phyloP scores from a whole-genome alignment of 352 stramenopile species.

The Phytophthora ramorum region DNA sequence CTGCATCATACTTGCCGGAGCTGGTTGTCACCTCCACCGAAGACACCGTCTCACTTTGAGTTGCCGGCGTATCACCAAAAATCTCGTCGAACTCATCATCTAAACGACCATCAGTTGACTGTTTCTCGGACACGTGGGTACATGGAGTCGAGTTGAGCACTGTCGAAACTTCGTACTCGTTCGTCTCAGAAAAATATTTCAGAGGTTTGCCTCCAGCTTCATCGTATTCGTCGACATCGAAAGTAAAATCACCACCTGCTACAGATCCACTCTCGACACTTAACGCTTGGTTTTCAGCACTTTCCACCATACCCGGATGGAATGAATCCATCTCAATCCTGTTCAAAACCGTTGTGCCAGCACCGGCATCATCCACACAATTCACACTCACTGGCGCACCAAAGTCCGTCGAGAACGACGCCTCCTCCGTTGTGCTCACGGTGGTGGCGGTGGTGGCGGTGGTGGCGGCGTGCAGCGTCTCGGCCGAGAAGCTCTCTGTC shows the following conservation, averaged over 20 bases:
- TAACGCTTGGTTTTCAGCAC: no score
- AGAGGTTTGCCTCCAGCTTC: not conserved
- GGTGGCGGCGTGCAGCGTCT: not conserved
- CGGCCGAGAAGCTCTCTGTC: not conserved
- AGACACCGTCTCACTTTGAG: not conserved
- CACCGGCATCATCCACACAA: not conserved
- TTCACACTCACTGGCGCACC: not conserved
- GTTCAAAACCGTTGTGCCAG: not conserved
- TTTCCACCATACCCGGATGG: no score
- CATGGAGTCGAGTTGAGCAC: not conserved
- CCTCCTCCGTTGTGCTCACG: not conserved
- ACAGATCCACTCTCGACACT: no score
- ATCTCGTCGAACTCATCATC: constrained; percentile 35
- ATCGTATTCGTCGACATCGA: not conserved
- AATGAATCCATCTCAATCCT: not conserved
- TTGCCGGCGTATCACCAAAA: constrained; percentile 14
- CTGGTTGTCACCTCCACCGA: not conserved
- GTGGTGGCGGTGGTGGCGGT: not conserved
- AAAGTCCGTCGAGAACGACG: constrained; percentile 1
- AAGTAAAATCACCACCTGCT: not conserved
- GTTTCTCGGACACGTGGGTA: not conserved
- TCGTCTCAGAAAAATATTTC: not conserved
- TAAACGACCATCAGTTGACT: not conserved
- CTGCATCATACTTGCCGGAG: constrained; percentile 15
- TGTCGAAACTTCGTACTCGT: not conserved